A percentile compares a stretch with the other conserved stretches of the same genome.
These are phyloP conservation scores for Astraeus odoratus DNA, from an alignment of 768 basidiomycete genomes.

Conservation along the genomic window DNA sequence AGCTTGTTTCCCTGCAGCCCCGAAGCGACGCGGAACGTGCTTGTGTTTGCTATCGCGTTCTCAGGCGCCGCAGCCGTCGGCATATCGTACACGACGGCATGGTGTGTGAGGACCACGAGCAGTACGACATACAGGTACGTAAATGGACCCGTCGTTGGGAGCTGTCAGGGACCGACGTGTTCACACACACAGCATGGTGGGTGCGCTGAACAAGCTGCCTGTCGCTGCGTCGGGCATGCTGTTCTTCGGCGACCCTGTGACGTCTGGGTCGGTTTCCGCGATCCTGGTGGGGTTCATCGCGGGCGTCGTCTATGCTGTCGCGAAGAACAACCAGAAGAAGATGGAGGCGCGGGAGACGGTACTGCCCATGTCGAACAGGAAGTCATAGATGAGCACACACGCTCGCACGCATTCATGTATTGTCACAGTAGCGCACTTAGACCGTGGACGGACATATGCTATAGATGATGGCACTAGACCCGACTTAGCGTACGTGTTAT, in stretches of 20 bases:
- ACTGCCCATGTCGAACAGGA: slow-evolving; percentile 58
- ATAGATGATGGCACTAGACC: neutral
- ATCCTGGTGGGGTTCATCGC: slow-evolving; percentile 87
- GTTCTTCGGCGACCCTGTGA: slow-evolving; percentile 90
- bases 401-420: neutral
- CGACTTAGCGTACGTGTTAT: neutral
- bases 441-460: neutral
- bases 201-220: slow-evolving; percentile 94
- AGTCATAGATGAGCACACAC: slow-evolving; percentile 19
- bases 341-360: slow-evolving; percentile 52
- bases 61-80: slow-evolving; percentile 97
- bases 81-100: slow-evolving; percentile 97
- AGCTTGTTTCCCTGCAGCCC: slow-evolving; percentile 49
- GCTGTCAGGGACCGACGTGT: slow-evolving; percentile 8
- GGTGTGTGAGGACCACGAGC: slow-evolving; percentile 93
- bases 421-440: neutral
- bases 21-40: slow-evolving; percentile 62
- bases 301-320: slow-evolving; percentile 86
- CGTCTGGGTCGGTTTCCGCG: slow-evolving; percentile 82
- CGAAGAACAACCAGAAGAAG: slow-evolving; percentile 90
- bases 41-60: slow-evolving; percentile 86
- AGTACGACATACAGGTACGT: slow-evolving; percentile 95
- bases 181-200: slow-evolving; percentile 71
- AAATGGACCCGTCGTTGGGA: neutral
- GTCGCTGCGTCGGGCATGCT: slow-evolving; percentile 98